Evolutionary conservation across 2,329 filamentous ascomycete species (phyloP).

Genomic region (Madurella mycetomatis): DNA sequence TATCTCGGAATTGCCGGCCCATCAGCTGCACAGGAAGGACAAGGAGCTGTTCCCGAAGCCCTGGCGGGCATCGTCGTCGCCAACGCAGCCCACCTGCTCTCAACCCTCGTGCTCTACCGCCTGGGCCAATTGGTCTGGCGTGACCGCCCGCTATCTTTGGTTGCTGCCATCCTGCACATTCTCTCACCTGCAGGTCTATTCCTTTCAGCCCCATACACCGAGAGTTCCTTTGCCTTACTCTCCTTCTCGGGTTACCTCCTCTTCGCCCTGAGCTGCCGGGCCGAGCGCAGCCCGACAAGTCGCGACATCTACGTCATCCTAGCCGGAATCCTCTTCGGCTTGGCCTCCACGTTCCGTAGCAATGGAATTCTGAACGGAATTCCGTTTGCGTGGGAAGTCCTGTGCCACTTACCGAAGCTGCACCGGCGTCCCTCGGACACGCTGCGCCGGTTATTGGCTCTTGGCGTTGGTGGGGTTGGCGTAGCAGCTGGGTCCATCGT

Average conservation of each 20-base stretch:
- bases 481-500: slow-evolving; percentile 63
- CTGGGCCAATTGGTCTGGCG: slow-evolving; percentile 57
- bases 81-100: slow-evolving; percentile 70
- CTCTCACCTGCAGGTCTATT: slow-evolving; percentile 87
- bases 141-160: slow-evolving; percentile 54
- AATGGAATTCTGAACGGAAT: slow-evolving; percentile 84
- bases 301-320: slow-evolving; percentile 52
- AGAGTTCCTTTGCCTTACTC: slow-evolving; percentile 73
- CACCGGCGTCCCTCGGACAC: slow-evolving; percentile 34
- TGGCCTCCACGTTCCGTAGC: slow-evolving; percentile 70
- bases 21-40: neutral
- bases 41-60: slow-evolving; percentile 20
- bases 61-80: slow-evolving; percentile 63
- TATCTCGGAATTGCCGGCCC: neutral
- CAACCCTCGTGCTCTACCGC: slow-evolving; percentile 66
- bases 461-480: slow-evolving; percentile 62
- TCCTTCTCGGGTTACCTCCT: slow-evolving; percentile 69
- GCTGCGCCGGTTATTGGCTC: slow-evolving; percentile 51
- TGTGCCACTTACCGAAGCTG: slow-evolving; percentile 39
- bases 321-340: slow-evolving; percentile 65
- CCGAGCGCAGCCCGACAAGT: slow-evolving; percentile 30
- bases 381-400: slow-evolving; percentile 63
- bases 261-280: slow-evolving; percentile 53
- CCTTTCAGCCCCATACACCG: slow-evolving; percentile 78
- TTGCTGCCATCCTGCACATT: slow-evolving; percentile 70